Evolutionary conservation across 164 flowering plant genomes (phyloP).

Genomic region (Malania oleifera): DNA sequence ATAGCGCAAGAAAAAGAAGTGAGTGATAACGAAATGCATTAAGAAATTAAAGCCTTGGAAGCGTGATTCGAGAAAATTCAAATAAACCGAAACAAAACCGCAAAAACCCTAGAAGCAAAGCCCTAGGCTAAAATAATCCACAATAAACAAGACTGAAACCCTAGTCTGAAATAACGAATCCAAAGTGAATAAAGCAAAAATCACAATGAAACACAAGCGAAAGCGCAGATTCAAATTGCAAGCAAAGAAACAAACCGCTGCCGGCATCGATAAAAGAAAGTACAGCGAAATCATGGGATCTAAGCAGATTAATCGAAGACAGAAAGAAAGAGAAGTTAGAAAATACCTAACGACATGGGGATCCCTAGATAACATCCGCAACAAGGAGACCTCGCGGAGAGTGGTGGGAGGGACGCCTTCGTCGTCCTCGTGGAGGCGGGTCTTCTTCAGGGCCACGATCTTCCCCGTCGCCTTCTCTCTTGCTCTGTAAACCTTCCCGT

Average conservation of each 20-base stretch:
- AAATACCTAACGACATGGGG: slow-evolving; percentile 78
- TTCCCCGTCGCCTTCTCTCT: slow-evolving; percentile 77
- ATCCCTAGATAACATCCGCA: slow-evolving; percentile 84
- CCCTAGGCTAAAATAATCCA: too few species aligned
- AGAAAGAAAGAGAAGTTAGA: background rate
- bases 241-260: background rate
- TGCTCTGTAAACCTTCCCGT: slow-evolving; percentile 92
- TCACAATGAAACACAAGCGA: background rate
- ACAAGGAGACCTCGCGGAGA: slow-evolving; percentile 80
- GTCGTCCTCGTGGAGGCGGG: slow-evolving; percentile 84
- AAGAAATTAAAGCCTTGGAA: too few species aligned
- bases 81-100: too few species aligned
- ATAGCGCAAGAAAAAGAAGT: too few species aligned
- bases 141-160: background rate
- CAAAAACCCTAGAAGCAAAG: too few species aligned
- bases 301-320: too few species aligned
- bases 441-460: slow-evolving; percentile 94
- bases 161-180: background rate
- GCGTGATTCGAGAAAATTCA: too few species aligned
- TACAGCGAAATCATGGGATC: background rate
- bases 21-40: too few species aligned
- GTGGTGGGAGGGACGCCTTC: slow-evolving; percentile 97
- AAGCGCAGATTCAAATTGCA: background rate
- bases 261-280: background rate
- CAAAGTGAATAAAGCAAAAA: background rate